These are phyloP conservation scores for Mitragyna speciosa DNA, from an alignment of 257 asterid species.

Conservation along the genomic window DNA sequence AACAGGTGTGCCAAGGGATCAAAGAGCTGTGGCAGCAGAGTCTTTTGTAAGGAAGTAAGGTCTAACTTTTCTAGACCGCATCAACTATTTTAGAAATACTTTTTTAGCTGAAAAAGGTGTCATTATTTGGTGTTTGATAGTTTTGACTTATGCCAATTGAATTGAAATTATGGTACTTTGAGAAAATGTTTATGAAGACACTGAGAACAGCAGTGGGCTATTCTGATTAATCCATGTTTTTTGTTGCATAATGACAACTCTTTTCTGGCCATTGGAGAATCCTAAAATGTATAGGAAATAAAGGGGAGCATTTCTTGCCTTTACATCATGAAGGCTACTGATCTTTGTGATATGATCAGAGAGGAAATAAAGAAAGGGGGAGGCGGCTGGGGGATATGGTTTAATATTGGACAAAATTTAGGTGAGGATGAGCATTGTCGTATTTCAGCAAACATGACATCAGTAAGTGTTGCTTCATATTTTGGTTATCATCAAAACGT, in stretches of 20 bases:
- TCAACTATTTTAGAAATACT: no score
- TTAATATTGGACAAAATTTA: not conserved
- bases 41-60: constrained; percentile 33
- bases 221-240: not conserved
- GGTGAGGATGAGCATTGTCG: no score
- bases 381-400: not conserved
- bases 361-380: not conserved
- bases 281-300: no score
- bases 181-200: not conserved
- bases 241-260: not conserved
- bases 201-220: not conserved
- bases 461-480: no score
- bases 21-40: constrained; percentile 20
- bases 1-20: constrained; percentile 28
- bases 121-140: not conserved
- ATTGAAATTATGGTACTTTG: constrained; percentile 3
- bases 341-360: not conserved
- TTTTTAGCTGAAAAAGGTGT: not conserved
- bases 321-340: not conserved
- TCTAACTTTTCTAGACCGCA: not conserved
- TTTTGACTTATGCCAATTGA: not conserved
- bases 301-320: not conserved
- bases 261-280: not conserved
- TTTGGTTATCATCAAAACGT: no score
- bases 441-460: not conserved